phyloP scores from a whole-genome alignment of 805 yeast species.

The Starmerella lactis-condensi region DNA sequence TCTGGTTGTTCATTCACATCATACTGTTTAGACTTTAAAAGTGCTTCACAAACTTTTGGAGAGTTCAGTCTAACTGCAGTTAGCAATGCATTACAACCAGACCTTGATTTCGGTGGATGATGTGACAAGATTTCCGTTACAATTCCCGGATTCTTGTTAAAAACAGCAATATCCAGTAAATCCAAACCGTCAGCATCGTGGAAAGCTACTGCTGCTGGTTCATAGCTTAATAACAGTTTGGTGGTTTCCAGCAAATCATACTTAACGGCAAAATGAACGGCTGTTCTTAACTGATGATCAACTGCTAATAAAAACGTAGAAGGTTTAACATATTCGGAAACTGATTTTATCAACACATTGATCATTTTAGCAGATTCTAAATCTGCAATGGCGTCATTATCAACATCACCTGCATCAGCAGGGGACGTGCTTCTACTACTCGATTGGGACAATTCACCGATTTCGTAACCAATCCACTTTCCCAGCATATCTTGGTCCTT shows the following conservation, averaged over 20 bases:
- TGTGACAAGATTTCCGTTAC: constrained; percentile 37
- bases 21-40: constrained; percentile 32
- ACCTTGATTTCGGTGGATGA: constrained; percentile 12
- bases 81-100: constrained; percentile 27
- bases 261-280: constrained; percentile 77
- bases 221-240: constrained; percentile 31
- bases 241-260: constrained; percentile 59
- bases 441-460: too few relatives aligned
- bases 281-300: constrained; percentile 66
- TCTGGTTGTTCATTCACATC: constrained; percentile 44
- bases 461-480: too few relatives aligned
- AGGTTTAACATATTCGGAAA: background rate
- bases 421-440: too few relatives aligned
- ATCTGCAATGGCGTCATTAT: background rate
- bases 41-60: constrained; percentile 33
- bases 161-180: constrained; percentile 67
- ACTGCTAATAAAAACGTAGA: constrained; percentile 32
- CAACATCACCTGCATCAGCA: constrained; percentile 4
- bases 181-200: constrained; percentile 54
- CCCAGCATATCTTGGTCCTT: too few relatives aligned
- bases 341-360: too few relatives aligned
- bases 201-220: constrained; percentile 19
- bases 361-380: too few relatives aligned
- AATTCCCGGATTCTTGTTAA: constrained; percentile 69
- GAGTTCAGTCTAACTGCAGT: constrained; percentile 53